Evolutionary conservation across 768 basidiomycete genomes (phyloP).

Genomic region (Naganishia friedmannii): DNA sequence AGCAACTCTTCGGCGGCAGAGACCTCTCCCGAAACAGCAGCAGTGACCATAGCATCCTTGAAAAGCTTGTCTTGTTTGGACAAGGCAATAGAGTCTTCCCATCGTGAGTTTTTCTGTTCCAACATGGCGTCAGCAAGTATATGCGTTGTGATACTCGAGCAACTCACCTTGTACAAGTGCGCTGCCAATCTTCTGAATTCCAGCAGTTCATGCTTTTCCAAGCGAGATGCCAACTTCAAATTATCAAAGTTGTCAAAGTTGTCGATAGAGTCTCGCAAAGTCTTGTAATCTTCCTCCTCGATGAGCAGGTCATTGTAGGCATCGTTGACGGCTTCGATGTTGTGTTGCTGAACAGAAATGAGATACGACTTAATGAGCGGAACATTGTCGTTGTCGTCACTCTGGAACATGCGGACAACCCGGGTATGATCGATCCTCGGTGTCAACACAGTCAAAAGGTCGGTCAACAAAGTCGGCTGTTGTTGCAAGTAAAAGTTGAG

Average conservation of each 20-base stretch:
- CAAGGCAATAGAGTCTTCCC: conserved; percentile 93
- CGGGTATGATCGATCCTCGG: conserved; percentile 92
- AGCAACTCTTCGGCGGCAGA: conserved; percentile 93
- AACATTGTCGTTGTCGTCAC: conserved; percentile 83
- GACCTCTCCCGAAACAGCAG: conserved; percentile 74
- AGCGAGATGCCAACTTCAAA: conserved; percentile 72
- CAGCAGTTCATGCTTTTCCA: conserved; percentile 85
- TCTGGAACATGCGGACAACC: conserved; percentile 85
- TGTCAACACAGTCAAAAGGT: conserved; percentile 85
- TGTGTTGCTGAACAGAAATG: conserved; percentile 93
- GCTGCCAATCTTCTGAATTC: conserved; percentile 94
- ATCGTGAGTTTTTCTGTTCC: conserved; percentile 85
- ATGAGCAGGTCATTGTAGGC: conserved; percentile 98
- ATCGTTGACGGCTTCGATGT: conserved; percentile 94
- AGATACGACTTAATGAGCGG: conserved; percentile 94
- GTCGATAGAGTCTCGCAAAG: conserved; percentile 93
- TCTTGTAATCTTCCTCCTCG: conserved; percentile 98
- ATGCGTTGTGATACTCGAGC: neutral
- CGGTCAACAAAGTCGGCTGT: conserved; percentile 88
- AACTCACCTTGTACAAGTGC: conserved; percentile 82
- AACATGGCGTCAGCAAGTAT: neutral
- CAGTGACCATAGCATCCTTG: conserved; percentile 93
- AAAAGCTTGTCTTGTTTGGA: conserved; percentile 96
- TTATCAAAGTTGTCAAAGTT: conserved; percentile 98
- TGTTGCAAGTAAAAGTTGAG: conserved; percentile 90